Evolutionary conservation across 352 stramenopile species (phyloP).

Genomic region (Pythium aphanidermatum): DNA sequence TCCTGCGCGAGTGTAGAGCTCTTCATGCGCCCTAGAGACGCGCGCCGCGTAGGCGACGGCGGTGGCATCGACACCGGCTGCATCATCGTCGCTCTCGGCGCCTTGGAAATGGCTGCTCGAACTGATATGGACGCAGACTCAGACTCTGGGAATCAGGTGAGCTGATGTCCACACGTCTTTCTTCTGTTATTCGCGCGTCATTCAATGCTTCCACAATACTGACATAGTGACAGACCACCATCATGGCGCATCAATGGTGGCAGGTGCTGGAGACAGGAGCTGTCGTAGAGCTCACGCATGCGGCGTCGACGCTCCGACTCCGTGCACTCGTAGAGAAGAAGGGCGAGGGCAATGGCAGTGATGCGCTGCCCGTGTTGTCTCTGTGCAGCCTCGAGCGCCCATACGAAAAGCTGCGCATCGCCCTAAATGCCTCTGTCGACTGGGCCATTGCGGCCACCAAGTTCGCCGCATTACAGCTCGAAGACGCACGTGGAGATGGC

Average conservation of each 20-base stretch:
- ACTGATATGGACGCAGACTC: neutral
- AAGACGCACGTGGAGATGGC: no score
- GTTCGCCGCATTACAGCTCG: conserved; percentile 59
- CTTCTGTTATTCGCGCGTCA: conserved; percentile 1
- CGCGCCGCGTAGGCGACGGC: conserved; percentile 1
- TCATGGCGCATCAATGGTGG: conserved; percentile 7
- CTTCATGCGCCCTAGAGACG: conserved; percentile 23
- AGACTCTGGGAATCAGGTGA: conserved; percentile 3
- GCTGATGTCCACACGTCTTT: conserved; percentile 6
- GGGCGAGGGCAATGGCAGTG: conserved; percentile 13
- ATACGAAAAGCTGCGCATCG: conserved; percentile 77
- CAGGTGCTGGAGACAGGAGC: conserved; percentile 38
- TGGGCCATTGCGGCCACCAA: conserved; percentile 61
- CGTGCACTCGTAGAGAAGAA: conserved; percentile 43
- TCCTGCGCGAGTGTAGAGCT: conserved; percentile 42
- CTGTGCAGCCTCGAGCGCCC: conserved; percentile 56
- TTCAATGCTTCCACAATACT: no score
- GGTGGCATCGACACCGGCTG: neutral
- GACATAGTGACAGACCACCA: no score
- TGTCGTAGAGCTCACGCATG: conserved; percentile 53
- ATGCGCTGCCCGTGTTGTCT: conserved; percentile 10
- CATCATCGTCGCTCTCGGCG: neutral
- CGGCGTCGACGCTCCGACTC: conserved; percentile 31
- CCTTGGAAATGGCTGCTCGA: no score
- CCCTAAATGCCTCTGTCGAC: conserved; percentile 52